These are phyloP conservation scores for Penicillium psychrosexuale DNA, from an alignment of 2,329 filamentous ascomycete species.

Conservation along the genomic window DNA sequence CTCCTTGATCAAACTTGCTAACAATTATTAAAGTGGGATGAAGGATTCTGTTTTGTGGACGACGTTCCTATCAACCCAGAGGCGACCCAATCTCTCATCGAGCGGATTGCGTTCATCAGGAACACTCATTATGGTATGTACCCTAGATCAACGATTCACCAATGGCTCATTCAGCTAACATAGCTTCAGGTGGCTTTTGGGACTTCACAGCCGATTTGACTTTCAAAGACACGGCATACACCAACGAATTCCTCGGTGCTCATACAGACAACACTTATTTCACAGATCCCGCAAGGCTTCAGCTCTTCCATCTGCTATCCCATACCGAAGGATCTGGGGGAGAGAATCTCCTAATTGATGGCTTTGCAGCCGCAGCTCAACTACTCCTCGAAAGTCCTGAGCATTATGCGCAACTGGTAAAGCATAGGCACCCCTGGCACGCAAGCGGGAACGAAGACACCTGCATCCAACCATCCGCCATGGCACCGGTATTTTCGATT, in stretches of 20 bases:
- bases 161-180: neutral
- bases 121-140: constrained; percentile 80
- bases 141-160: neutral
- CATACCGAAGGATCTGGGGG: constrained; percentile 67
- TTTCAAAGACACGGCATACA: constrained; percentile 88
- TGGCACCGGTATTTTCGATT: constrained; percentile 70
- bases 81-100: constrained; percentile 70
- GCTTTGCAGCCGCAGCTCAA: constrained; percentile 67
- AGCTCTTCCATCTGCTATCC: constrained; percentile 88
- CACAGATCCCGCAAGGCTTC: constrained; percentile 83
- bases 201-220: constrained; percentile 89
- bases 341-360: constrained; percentile 78
- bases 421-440: constrained; percentile 66
- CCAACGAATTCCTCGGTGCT: constrained; percentile 72
- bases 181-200: constrained; percentile 60
- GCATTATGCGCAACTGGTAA: constrained; percentile 58
- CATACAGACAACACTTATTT: constrained; percentile 98
- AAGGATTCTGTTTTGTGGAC: constrained; percentile 76
- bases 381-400: constrained; percentile 54
- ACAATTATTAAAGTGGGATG: constrained; percentile 51
- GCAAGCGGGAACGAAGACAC: constrained; percentile 84
- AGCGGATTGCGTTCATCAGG: constrained; percentile 81
- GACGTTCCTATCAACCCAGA: constrained; percentile 66
- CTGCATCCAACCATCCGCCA: constrained; percentile 67
- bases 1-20: constrained; percentile 2